Evolutionary conservation across 2,329 filamentous ascomycete species (phyloP).

Genomic region (Pyricularia sp.): DNA sequence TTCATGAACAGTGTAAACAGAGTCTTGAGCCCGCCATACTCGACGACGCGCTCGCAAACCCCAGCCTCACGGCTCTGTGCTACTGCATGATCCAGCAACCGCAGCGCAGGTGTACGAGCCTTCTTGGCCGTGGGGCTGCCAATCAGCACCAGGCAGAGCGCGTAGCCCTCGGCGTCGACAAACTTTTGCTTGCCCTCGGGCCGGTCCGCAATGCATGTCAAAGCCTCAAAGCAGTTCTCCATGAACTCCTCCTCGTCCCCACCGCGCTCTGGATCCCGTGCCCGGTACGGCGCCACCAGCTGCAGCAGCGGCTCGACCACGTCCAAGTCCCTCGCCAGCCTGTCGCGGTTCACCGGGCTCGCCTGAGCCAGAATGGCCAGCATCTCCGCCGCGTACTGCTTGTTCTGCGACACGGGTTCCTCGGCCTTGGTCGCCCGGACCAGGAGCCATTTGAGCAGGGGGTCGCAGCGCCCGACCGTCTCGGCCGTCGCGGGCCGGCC

Average conservation of each 20-base stretch:
- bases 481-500: conserved; percentile 55
- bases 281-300: conserved; percentile 74
- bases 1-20: conserved; percentile 86
- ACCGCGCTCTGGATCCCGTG: conserved; percentile 75
- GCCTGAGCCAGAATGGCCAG: conserved; percentile 81
- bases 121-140: conserved; percentile 66
- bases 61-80: conserved; percentile 19
- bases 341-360: conserved; percentile 53
- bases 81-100: conserved; percentile 76
- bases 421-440: conserved; percentile 51
- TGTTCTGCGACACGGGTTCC: conserved; percentile 66
- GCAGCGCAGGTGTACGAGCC: conserved; percentile 51
- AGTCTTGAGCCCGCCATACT: conserved; percentile 75
- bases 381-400: conserved; percentile 89
- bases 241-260: conserved; percentile 90
- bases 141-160: conserved; percentile 86
- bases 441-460: conserved; percentile 66
- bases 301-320: conserved; percentile 75
- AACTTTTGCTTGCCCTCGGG: conserved; percentile 69
- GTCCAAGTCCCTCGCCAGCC: conserved; percentile 51
- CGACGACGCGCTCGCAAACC: conserved; percentile 69
- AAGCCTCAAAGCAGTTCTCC: conserved; percentile 82
- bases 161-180: conserved; percentile 81
- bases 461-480: conserved; percentile 59
- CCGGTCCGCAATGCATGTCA: conserved; percentile 75